Conservation (phyloP, 2,329 filamentous ascomycete genomes). For the Cladobotryum mycophilum region DNA sequence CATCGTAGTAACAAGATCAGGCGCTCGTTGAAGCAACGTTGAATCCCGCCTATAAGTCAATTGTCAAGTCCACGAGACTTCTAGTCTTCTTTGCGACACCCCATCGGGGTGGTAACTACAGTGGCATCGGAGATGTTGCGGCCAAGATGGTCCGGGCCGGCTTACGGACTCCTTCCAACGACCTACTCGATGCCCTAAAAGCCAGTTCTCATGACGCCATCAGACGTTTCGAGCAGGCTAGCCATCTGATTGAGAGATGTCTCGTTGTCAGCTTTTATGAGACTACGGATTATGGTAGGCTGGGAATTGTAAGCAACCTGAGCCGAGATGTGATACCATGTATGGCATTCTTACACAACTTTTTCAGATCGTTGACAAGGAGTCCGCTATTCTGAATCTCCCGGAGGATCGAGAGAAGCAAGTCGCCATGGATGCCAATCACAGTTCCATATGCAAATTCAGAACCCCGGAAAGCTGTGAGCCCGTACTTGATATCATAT, state of each 20-base stretch:
- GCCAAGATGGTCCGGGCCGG: conserved; percentile 2
- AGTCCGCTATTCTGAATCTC: background rate
- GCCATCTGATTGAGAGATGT: conserved; percentile 1
- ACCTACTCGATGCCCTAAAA: conserved; percentile 3
- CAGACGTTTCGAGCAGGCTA: conserved; percentile 1
- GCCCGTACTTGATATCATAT: too few relatives aligned
- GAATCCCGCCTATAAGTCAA: conserved; percentile 2
- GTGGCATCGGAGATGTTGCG: background rate
- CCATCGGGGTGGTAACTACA: conserved; percentile 5
- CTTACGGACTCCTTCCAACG: background rate
- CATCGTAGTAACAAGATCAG: too few relatives aligned
- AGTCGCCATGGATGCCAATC: background rate
- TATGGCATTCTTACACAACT: too few relatives aligned
- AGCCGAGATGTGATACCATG: too few relatives aligned
- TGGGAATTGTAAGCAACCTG: too few relatives aligned
- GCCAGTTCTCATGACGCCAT: conserved; percentile 5
- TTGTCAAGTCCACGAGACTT: background rate
- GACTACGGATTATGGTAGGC: conserved; percentile 2
- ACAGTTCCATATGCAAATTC: conserved; percentile 11
- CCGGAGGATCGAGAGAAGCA: background rate
- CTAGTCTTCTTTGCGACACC: conserved; percentile 11
- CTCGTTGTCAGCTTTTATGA: conserved; percentile 7
- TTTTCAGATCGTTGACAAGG: conserved; percentile 8
- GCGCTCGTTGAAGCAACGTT: conserved; percentile 9
- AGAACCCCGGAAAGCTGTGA: background rate